Base-by-base conservation (phyloP, 495 filamentous ascomycete genomes). In the Glutinoglossum americanum region DNA sequence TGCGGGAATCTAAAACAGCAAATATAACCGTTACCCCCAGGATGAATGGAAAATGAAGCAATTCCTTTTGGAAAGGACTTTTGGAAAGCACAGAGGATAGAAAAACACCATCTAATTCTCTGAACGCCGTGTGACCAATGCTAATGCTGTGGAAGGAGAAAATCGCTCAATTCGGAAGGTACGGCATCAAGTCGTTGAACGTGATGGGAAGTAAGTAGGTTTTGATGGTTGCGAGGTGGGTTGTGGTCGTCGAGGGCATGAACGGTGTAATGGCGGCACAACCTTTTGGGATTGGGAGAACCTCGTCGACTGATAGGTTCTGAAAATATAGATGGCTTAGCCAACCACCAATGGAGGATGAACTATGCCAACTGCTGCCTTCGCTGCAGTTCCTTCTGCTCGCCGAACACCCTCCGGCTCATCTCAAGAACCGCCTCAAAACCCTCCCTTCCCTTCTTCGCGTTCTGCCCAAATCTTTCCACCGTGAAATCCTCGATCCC, bases 351-450 rank as follows among this genome's bases (percentile, higher is more conserved):
- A n/a, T n/a, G n/a, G n/a, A n/a, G n/a, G n/a, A n/a, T n/a, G 37
- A 39, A 9, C 37, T 39, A 39, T 39, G 13, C 37, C 30, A 15
- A 2, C 32, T 61, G 23, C 35, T 45, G 45, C 19, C 59, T 55
- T 19, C 60, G 60, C 39, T 57, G n/a, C 62, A 84, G 77, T 63
- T 89, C 83, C 62, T 78, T 80, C 72, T 94, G 87, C 72, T 97
- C 87, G 51, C 85, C 79, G 62, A 96, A 98, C 23, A 89, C 93
- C 61, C 85, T 79, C 60, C 90, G 74, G 70, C 86, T 93, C 85
- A 94, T 94, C 64, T 86, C 87, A 26, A 98, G 75, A 37, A 98
- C 92, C 51, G 81, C 78, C 67, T 98, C 92, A 64, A 98, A 98
- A 0, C 92, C 92, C 65, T 95, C 85, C 56, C 83, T 80, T 53